phyloP scores from a whole-genome alignment of 805 yeast genomes.

The Candida vartiovaarae region DNA sequence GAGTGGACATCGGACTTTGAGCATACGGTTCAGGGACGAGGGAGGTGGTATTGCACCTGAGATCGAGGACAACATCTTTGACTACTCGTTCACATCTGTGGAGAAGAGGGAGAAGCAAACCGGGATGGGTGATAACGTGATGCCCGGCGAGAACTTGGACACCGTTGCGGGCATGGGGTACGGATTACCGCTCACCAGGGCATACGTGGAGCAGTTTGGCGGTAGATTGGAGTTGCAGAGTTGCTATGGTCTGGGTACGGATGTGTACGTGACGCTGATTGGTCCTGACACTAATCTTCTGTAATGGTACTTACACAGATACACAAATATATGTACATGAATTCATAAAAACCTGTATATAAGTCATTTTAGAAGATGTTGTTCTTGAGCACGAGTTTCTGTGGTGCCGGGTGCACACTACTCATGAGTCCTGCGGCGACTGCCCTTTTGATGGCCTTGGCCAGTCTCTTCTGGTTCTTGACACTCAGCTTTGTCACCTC shows the following conservation, averaged over 20 bases:
- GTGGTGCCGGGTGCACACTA: conserved; percentile 41
- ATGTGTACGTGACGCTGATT: conserved; percentile 52
- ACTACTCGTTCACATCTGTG: conserved; percentile 81
- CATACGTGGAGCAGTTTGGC: conserved; percentile 67
- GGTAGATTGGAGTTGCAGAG: conserved; percentile 65
- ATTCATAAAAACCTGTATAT: background rate
- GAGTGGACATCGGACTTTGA: conserved; percentile 32
- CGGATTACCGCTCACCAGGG: conserved; percentile 80
- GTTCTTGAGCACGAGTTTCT: conserved; percentile 13
- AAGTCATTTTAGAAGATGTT: background rate
- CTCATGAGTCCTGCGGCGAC: conserved; percentile 77
- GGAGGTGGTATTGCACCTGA: conserved; percentile 84
- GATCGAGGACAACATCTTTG: conserved; percentile 62
- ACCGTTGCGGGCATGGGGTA: conserved; percentile 93
- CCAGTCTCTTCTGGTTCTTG: conserved; percentile 60
- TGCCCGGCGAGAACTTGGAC: conserved; percentile 64
- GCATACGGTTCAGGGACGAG: conserved; percentile 72
- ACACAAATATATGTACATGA: conserved; percentile 6
- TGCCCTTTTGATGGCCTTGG: conserved; percentile 75
- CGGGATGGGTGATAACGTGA: conserved; percentile 43
- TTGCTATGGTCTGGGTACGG: conserved; percentile 73
- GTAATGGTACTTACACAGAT: background rate
- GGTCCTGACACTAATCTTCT: conserved; percentile 20
- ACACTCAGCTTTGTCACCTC: conserved; percentile 61
- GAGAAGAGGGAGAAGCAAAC: conserved; percentile 48